These are phyloP conservation scores for Eragrostis nindensis DNA, from an alignment of 176 grass and related monocot species.

Conservation along the genomic window DNA sequence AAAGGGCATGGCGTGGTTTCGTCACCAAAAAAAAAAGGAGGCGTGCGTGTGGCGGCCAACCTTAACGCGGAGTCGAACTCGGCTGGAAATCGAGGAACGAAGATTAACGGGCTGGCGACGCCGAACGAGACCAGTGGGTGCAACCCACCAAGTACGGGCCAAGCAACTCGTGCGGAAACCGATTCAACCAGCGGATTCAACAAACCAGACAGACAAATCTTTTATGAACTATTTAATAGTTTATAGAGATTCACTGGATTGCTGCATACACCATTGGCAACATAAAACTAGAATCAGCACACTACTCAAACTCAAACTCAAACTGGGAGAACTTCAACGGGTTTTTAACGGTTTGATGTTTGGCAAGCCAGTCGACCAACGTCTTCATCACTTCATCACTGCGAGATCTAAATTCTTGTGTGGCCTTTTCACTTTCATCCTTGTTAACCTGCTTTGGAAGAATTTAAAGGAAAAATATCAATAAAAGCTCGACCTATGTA, in stretches of 20 bases:
- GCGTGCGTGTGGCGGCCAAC: too few species aligned
- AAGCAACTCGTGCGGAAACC: too few species aligned
- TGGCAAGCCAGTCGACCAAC: not conserved
- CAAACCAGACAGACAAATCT: too few species aligned
- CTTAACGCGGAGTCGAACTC: too few species aligned
- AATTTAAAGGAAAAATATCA: not conserved
- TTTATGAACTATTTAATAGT: too few species aligned
- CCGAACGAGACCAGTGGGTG: too few species aligned
- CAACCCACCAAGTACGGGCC: too few species aligned
- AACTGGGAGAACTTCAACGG: not conserved
- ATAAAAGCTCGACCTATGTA: not conserved
- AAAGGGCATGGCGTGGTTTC: too few species aligned
- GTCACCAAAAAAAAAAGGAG: too few species aligned
- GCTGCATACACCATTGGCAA: not conserved
- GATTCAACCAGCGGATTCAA: too few species aligned
- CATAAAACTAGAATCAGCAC: not conserved
- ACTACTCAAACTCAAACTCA: not conserved
- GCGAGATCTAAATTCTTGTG: not conserved
- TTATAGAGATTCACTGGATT: not conserved
- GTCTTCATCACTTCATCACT: slow-evolving; percentile 12
- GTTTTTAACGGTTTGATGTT: not conserved
- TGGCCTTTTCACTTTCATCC: slow-evolving; percentile 1
- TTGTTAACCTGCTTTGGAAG: not conserved
- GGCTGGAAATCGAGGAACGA: too few species aligned
- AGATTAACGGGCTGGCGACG: too few species aligned